Base-by-base conservation (phyloP, 129 eudicot species). In the Ambrosia artemisiifolia region DNA sequence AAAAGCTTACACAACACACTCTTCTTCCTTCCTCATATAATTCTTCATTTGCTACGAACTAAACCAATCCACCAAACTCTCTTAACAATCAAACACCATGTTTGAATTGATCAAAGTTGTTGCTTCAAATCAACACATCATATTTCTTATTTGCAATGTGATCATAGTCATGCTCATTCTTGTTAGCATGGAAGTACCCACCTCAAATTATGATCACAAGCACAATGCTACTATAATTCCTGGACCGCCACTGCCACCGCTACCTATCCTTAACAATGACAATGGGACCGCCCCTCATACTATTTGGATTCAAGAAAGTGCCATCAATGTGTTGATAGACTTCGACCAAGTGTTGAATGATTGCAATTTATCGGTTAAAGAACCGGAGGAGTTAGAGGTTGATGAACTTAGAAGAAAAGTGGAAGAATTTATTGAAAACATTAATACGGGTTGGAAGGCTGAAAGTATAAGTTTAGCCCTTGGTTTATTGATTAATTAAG, bases 361-460 rank as follows among this genome's bases (percentile, higher is more conserved):
- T 19, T 46, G 16, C 33, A 72, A 62, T 14, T 64, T 67, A 11
- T 60, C 28, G 9, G 65, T n/a, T 12, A 38, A 65, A 11, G 78
- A 77, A n/a, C 34, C 78, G 2, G 72, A 75, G 28, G 81, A 76
- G 54, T 75, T 66, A 3, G 69, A 74, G 3, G 91, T 81, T 36
- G 97, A 88, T 82, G 92, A 88, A 60, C 83, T 91, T 43, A 80
- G 82, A 77, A 79, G 70, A 75, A 82, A 83, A 72, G 83, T 84
- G 44, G 97, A 91, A 60, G 97, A 86, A 32, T 91, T 91, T 60
- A 88, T 91, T 19, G 77, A 82, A 3, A 88, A 82, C 83, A 73
- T 80, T 32, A 88, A 86, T 42, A 82, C 74, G 63, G 86, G 81
- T 12, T 91, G 95, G 90, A 83, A 72, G 76, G 85, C 84, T 57